A percentile compares a stretch with the other conserved stretches of the same genome.
These are phyloP conservation scores for Nyctanthes arbortristis DNA, from an alignment of 257 asterid species.

Conservation along the genomic window DNA sequence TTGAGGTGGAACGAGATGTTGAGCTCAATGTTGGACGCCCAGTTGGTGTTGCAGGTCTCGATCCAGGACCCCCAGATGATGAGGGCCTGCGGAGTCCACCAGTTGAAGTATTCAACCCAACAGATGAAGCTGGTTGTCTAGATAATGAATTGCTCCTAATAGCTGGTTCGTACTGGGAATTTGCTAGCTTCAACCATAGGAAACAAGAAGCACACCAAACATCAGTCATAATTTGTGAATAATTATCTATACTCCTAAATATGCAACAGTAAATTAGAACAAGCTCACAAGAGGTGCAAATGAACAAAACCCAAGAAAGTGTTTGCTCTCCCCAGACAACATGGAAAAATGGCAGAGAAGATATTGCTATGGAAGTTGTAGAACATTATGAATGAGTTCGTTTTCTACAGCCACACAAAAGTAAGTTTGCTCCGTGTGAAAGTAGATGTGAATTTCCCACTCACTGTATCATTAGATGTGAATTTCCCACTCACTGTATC, in stretches of 20 bases:
- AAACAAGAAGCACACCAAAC: slow-evolving; percentile 22
- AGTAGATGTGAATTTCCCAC: no score
- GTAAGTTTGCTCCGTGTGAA: no score
- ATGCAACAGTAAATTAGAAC: no score
- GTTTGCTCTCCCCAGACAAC: no score
- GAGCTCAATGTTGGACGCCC: slow-evolving; percentile 44
- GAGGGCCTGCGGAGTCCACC: slow-evolving; percentile 49
- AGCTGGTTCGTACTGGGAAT: slow-evolving; percentile 41
- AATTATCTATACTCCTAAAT: neutral
- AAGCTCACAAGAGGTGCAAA: no score
- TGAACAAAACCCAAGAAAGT: no score
- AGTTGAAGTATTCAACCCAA: slow-evolving; percentile 41
- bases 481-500: no score
- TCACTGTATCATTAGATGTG: no score
- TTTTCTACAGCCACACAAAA: no score
- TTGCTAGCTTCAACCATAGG: slow-evolving; percentile 43
- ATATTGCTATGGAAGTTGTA: no score
- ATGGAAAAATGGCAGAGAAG: no score
- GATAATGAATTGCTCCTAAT: slow-evolving; percentile 40
- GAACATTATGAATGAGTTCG: no score
- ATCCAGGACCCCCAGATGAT: slow-evolving; percentile 48
- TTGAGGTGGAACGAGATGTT: slow-evolving; percentile 41
- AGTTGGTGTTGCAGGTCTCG: slow-evolving; percentile 58
- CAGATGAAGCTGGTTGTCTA: slow-evolving; percentile 37
- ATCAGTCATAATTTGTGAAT: slow-evolving; percentile 1